A percentile compares a stretch with the other conserved stretches of the same genome.
These are phyloP conservation scores for Cylindrotheca closterium DNA, from an alignment of 108 stramenopile genomes.

Conservation along the genomic window DNA sequence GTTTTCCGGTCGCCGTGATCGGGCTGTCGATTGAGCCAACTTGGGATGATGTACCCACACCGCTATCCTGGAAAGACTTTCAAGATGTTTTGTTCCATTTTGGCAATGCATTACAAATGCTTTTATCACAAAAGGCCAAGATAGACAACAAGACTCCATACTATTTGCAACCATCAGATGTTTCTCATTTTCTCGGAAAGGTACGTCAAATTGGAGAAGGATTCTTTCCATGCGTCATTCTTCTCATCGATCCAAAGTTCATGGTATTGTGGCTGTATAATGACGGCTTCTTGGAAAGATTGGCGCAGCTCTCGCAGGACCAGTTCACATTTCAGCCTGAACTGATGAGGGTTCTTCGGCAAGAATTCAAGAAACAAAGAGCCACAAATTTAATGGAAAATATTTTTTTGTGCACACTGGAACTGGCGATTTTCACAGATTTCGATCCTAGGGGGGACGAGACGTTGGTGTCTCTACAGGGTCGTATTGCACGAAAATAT, in stretches of 20 bases:
- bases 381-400: slow-evolving; percentile 7
- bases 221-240: not conserved
- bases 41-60: slow-evolving; percentile 22
- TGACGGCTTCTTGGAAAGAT: slow-evolving; percentile 23
- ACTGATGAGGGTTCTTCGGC: slow-evolving; percentile 6
- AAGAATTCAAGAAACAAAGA: slow-evolving; percentile 11
- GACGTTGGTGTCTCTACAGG: slow-evolving; percentile 11
- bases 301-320: slow-evolving; percentile 21
- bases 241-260: slow-evolving; percentile 9
- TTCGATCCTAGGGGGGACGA: slow-evolving; percentile 23
- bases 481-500: slow-evolving; percentile 7
- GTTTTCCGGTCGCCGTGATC: slow-evolving; percentile 12
- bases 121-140: not conserved
- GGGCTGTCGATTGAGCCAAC: slow-evolving; percentile 6
- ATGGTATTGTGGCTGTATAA: slow-evolving; percentile 25
- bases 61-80: slow-evolving; percentile 1
- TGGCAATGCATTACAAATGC: slow-evolving; percentile 13
- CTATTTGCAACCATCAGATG: not conserved
- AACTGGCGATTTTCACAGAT: slow-evolving; percentile 2
- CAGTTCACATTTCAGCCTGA: slow-evolving; percentile 3
- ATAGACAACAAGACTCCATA: not conserved
- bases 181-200: slow-evolving; percentile 11
- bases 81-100: slow-evolving; percentile 10
- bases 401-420: slow-evolving; percentile 3
- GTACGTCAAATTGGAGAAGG: slow-evolving; percentile 3